Evolutionary conservation across 1,284 basidiomycete species (phyloP), one percentile per base, ranked within the genome.

Genomic region (Fistulina hepatica): DNA sequence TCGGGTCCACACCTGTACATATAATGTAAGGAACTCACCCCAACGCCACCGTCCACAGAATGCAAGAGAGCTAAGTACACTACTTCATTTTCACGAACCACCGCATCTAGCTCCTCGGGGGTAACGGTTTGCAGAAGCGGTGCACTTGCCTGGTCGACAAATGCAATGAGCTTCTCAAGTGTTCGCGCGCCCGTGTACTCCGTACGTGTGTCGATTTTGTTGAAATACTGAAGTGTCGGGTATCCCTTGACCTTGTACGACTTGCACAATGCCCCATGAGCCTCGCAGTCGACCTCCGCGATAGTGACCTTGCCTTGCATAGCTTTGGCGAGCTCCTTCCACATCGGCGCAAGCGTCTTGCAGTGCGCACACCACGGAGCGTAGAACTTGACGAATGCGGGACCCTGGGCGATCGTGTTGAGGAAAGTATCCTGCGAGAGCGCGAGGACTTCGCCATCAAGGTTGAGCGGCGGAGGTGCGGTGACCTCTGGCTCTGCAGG

Each of bases 321-420:
- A 23, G 63, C 60, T 26, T 60, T 57, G 0, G 83, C 90, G 5
- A 97, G 69, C 37, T 82, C 65, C 2, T 64, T 64, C 81, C 89
- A 94, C 0, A 63, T 65, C 0, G 90, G 89, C 1, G 84, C 82
- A 2, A 93, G 69, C 51, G 85, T 84, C 63, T 92, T 91, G 69
- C 90, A 93, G 61, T 94, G 91, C 2, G 83, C 81, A 55, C 90
- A 93, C 90, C 90, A 93, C 0, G 91, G 91, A 0, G 89, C 90
- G 53, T 73, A 94, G 63, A 85, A 95, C 55, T 95, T 93, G 60
- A 93, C 69, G 49, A 94, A 86, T 0, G 76, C 64, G 0, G 83
- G 76, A 0, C 85, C 79, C 42, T 72, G 57, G 2, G 60, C 57
- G 17, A 81, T 61, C 1, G 65, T 59, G 16, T 48, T 39, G 7